These are phyloP conservation scores for Halophytophthora batemanensis DNA, from an alignment of 352 stramenopile species.

Conservation along the genomic window DNA sequence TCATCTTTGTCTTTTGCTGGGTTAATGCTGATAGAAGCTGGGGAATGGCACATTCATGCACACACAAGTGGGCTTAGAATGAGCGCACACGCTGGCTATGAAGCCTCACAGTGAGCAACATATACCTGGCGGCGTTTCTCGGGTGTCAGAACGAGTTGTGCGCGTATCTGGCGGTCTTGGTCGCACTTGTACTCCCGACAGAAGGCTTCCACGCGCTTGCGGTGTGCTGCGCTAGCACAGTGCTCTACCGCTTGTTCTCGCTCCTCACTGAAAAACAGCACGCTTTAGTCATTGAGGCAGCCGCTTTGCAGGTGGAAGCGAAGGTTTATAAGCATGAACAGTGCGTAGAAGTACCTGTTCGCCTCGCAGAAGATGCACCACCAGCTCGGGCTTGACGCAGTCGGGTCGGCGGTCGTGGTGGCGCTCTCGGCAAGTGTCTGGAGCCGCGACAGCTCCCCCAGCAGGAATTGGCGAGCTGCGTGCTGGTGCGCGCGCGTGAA, in stretches of 20 bases:
- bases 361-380: slow-evolving; percentile 52
- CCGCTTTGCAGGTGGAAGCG: no score
- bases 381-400: background rate
- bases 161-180: slow-evolving; percentile 28
- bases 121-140: slow-evolving; percentile 25
- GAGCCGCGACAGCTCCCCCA: slow-evolving; percentile 22
- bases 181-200: slow-evolving; percentile 60
- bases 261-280: background rate
- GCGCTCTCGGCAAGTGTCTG: slow-evolving; percentile 22
- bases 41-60: slow-evolving; percentile 8
- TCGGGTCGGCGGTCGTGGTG: background rate
- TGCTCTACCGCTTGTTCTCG: slow-evolving; percentile 31
- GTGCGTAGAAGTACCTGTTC: no score
- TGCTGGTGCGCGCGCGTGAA: slow-evolving; percentile 60
- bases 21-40: slow-evolving; percentile 10
- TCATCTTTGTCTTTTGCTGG: slow-evolving; percentile 1
- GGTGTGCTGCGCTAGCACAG: slow-evolving; percentile 32
- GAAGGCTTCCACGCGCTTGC: slow-evolving; percentile 39
- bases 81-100: no score
- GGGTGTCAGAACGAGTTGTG: slow-evolving; percentile 35
- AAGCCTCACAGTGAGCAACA: no score
- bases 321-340: background rate
- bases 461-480: slow-evolving; percentile 38
- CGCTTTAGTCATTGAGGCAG: slow-evolving; percentile 4
- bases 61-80: no score